Base-by-base conservation (phyloP, 2,329 filamentous ascomycete species). In the Aureobasidium subglaciale region DNA sequence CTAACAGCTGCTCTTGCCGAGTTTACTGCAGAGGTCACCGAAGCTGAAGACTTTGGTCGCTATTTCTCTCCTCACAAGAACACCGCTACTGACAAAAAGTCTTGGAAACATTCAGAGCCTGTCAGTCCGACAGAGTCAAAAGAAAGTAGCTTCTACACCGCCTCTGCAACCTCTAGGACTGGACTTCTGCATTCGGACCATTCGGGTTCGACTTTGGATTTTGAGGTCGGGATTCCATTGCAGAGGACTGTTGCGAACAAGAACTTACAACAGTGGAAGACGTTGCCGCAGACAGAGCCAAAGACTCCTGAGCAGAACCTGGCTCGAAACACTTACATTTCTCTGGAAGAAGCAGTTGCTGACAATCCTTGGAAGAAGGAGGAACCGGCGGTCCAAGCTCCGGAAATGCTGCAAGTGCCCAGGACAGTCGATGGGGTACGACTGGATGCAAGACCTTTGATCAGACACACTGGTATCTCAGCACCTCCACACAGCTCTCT, bases 401-500 rank as follows among this genome's bases (percentile, higher is more conserved):
- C n/a, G n/a, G n/a, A n/a, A n/a, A n/a, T n/a, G n/a, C n/a, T 16
- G 4, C 7, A 25, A 15, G 18, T 30, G 0, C 18, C 34, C n/a
- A 30, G 35, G 22, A 53, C 49, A 5, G 37, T 41, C 5, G 49
- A 53, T 24, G 49, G 49, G 16, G 16, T 53, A 3, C 15, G 37
- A 11, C 18, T 53, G 20, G 49, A 53, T 37, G 37, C 49, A 4
- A 22, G 49, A 20, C 49, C 49, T 2, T 42, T 42, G 49, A 27
- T 53, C 29, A 41, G 49, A n/a, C 49, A 42, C 18, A 32, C 37
- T 1, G 49, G 49, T 5, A 34, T 15, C 5, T 6, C 49, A 6
- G 49, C 49, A 8, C 49, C 49, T 8, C 35, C 49, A 10, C 49
- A 53, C 37, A 53, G 49, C 13, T 42, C 18, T 11, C n/a, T 53